Base-by-base conservation (phyloP, 176 grass and related monocot genomes). In the Phoenix roebelenii region DNA sequence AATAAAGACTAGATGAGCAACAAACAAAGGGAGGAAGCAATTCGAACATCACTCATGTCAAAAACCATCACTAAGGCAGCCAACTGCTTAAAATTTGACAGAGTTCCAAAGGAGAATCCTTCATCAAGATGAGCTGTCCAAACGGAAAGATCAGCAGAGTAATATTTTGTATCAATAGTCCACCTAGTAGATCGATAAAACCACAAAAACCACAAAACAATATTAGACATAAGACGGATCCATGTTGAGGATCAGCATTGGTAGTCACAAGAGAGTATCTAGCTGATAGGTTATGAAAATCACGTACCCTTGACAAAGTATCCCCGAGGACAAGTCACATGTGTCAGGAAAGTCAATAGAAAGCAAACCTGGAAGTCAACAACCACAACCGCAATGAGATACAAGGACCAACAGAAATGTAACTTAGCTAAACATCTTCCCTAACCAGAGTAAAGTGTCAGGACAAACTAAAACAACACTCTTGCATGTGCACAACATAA, bases 111-210 rank as follows among this genome's bases (percentile, higher is more conserved):
- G 68, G 87, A 89, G 76, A 98, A 98, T 51, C 66, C 84, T 76
- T 92, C 76, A 54, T 54, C 67, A 2, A 92, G 87, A 75, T 92
- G 79, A 17, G 76, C 73, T 18, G 76, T 85, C 87, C 84, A 98
- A 52, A 98, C 56, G 50, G 93, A 91, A 52, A 88, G 39, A 76
- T 92, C 93, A 26, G 87, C 87, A 23, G 87, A 78, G 63, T 92
- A 98, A 71, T 98, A 98, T 78, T 92, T 98, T 23, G 80, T 97
- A 49, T 92, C 78, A 65, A 98, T 89, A 59, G 73, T 81, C 93
- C 93, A 98, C 56, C 93, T 98, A 75, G 7, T 59, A 65, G 66
- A 78, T 1, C 53, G 70, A 69, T 66, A 49, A 57, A 65, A 44
- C 35, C n/a, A 69, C 29, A 64, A 49, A 57, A 65, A 44, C 35